Conservation (phyloP, 2,329 filamentous ascomycete species). For the Onygenales sp. region DNA sequence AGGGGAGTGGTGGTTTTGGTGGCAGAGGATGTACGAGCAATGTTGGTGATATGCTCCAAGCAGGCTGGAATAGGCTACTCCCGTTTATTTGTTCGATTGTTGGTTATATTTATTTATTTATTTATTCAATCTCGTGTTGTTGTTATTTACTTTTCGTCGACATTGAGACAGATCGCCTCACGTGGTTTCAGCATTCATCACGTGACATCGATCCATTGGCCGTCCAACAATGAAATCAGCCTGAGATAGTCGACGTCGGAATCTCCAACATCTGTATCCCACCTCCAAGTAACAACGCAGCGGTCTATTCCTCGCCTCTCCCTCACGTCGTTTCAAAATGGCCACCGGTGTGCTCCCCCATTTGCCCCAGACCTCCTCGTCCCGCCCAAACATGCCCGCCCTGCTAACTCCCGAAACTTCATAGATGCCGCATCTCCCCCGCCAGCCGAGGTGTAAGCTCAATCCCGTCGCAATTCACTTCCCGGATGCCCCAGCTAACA, state of each 20-base stretch:
- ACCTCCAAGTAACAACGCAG: too few relatives aligned
- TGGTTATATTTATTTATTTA: neutral
- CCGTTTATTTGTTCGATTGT: too few relatives aligned
- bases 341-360: neutral
- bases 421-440: constrained; percentile 10
- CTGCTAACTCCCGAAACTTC: neutral
- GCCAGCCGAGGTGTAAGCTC: constrained; percentile 25
- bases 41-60: too few relatives aligned
- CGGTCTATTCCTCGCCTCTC: too few relatives aligned
- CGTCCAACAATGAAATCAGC: neutral
- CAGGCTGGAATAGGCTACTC: too few relatives aligned
- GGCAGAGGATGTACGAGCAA: too few relatives aligned
- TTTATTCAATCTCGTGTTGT: neutral
- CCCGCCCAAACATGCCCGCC: neutral
- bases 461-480: neutral
- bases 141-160: neutral
- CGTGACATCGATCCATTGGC: neutral
- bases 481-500: neutral
- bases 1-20: too few relatives aligned
- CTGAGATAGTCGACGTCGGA: neutral
- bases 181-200: neutral
- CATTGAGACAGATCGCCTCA: neutral
- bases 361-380: too few relatives aligned
- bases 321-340: neutral
- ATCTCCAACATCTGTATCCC: neutral